phyloP scores from a whole-genome alignment of 805 yeast genomes.

The Wickerhamiella australiensis region DNA sequence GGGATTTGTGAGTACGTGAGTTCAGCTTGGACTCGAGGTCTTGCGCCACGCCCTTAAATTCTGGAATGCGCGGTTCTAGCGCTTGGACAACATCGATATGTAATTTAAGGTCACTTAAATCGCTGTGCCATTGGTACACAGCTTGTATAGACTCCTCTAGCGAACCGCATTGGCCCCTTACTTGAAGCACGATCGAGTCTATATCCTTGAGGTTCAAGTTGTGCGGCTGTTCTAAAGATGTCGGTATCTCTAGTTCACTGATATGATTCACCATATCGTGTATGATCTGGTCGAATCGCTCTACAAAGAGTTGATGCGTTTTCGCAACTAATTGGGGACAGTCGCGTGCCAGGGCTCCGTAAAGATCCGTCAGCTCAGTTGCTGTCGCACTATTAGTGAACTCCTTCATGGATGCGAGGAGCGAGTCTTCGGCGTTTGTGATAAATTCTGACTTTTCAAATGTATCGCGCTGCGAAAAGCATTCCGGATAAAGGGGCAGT shows the following conservation, averaged over 20 bases:
- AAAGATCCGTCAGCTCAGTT: not conserved
- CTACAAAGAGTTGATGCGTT: not conserved
- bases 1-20: not conserved
- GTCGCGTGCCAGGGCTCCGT: not conserved
- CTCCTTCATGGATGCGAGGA: not conserved
- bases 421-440: not conserved
- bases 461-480: not conserved
- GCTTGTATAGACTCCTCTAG: not conserved
- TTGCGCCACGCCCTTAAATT: not conserved
- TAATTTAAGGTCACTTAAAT: not conserved
- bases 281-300: not conserved
- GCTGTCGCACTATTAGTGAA: not conserved
- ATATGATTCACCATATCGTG: not conserved
- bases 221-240: not conserved
- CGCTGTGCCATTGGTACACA: not conserved
- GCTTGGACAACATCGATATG: not conserved
- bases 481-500: constrained; percentile 3
- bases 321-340: not conserved
- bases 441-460: not conserved
- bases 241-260: not conserved
- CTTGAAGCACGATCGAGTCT: not conserved
- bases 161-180: not conserved
- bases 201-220: not conserved
- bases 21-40: not conserved
- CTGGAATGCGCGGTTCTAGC: not conserved